A percentile compares a stretch with the other conserved stretches of the same genome.
Evolutionary conservation across 768 basidiomycete genomes (phyloP).

Genomic region (Russula sp.): DNA sequence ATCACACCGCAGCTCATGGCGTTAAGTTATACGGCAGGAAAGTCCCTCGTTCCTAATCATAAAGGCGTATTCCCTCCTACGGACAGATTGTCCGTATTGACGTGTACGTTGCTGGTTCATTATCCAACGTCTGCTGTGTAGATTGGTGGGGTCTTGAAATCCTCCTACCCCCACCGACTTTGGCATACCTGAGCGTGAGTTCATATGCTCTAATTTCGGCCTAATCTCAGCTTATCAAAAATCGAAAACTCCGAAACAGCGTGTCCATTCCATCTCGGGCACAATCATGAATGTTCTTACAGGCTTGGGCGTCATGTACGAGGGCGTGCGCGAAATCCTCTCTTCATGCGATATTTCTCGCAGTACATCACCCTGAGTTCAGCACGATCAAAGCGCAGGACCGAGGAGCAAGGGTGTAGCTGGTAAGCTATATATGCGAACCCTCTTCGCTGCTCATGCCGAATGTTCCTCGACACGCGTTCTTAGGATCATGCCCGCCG

Average conservation of each 20-base stretch:
- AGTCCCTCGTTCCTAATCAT: constrained; percentile 62
- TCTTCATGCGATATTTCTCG: constrained; percentile 79
- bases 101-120: constrained; percentile 51
- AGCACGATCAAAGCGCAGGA: constrained; percentile 58
- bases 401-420: constrained; percentile 71
- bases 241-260: constrained; percentile 38
- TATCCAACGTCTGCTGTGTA: constrained; percentile 34
- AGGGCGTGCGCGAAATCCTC: constrained; percentile 77
- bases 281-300: constrained; percentile 73
- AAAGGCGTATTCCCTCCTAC: constrained; percentile 65
- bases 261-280: constrained; percentile 56
- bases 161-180: constrained; percentile 66
- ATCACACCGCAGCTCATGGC: constrained; percentile 78
- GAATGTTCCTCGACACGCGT: not conserved
- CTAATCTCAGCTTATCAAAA: no score
- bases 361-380: constrained; percentile 77
- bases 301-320: constrained; percentile 62
- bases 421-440: constrained; percentile 51
- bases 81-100: constrained; percentile 74
- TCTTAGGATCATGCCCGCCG: constrained; percentile 71
- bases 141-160: constrained; percentile 93
- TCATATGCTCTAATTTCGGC: not conserved
- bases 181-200: constrained; percentile 58
- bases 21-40: constrained; percentile 72
- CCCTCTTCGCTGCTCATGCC: no score